phyloP scores from a whole-genome alignment of 1,139 yeast species.

The Saccharomyces hybrid region DNA sequence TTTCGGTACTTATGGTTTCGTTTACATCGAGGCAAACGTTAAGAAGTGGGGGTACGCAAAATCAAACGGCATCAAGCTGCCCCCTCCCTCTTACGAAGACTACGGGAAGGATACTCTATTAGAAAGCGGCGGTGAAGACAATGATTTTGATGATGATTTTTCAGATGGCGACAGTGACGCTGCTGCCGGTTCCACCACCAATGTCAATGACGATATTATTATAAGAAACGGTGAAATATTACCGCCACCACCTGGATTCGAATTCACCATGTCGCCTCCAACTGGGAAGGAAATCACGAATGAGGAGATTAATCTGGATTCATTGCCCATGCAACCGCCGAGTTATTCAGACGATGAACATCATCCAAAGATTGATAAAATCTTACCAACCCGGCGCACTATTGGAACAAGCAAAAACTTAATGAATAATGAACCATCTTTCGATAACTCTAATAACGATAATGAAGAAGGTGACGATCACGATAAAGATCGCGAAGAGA shows the following conservation, averaged over 20 bases:
- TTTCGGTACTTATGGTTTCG: conserved; percentile 86
- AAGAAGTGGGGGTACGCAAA: conserved; percentile 88
- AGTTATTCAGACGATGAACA: conserved; percentile 28
- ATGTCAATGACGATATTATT: conserved; percentile 15
- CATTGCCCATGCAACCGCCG: conserved; percentile 35
- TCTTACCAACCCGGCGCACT: not conserved
- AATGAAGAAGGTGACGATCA: conserved; percentile 15
- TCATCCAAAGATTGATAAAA: not conserved
- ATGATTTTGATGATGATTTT: conserved; percentile 29
- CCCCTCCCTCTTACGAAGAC: conserved; percentile 63
- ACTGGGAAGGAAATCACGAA: conserved; percentile 9
- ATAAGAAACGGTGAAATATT: conserved; percentile 23
- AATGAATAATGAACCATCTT: conserved; percentile 6
- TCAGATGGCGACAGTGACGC: conserved; percentile 29
- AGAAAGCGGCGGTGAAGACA: conserved; percentile 35
- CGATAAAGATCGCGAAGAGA: conserved; percentile 8
- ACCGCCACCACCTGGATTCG: conserved; percentile 34
- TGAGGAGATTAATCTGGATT: conserved; percentile 31
- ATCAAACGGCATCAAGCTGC: conserved; percentile 58
- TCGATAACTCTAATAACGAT: conserved; percentile 10
- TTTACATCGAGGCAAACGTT: conserved; percentile 85
- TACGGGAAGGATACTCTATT: conserved; percentile 37
- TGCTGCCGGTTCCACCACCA: conserved; percentile 23
- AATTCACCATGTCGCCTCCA: conserved; percentile 28
- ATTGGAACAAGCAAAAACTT: conserved; percentile 4